Percentiles rank a stretch among this genome's conserved stretches.
phyloP scores from a whole-genome alignment of 2,329 filamentous ascomycete species.

The Madurella mycetomatis region DNA sequence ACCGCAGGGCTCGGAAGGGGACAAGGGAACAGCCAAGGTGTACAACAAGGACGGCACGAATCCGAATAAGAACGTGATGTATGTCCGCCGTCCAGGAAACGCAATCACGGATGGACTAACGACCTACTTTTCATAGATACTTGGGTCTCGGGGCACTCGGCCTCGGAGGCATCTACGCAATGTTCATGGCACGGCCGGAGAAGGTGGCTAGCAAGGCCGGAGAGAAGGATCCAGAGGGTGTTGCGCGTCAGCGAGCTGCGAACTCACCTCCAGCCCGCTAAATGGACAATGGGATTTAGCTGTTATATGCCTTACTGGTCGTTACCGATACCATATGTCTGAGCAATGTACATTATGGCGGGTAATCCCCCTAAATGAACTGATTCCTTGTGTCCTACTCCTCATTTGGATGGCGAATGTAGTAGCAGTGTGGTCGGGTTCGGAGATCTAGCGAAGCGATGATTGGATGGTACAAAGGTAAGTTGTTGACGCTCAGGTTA shows the following conservation, averaged over 20 bases:
- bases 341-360: too few species aligned
- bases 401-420: too few species aligned
- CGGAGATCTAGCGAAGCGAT: too few species aligned
- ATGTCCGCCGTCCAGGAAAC: not conserved
- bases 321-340: too few species aligned
- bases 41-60: constrained; percentile 22
- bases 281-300: not conserved
- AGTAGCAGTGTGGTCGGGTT: too few species aligned
- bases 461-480: too few species aligned
- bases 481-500: too few species aligned
- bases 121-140: not conserved
- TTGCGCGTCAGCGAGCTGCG: not conserved
- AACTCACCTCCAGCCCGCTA: not conserved
- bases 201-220: constrained; percentile 1
- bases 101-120: not conserved
- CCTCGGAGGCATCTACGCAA: constrained; percentile 7
- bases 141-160: constrained; percentile 6
- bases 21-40: constrained; percentile 15
- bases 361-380: too few species aligned
- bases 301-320: too few species aligned
- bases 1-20: constrained; percentile 3
- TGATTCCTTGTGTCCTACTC: too few species aligned
- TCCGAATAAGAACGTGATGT: constrained; percentile 21
- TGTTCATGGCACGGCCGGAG: constrained; percentile 2
- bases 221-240: not conserved